These are phyloP conservation scores for Xylariaceae sp. DNA, from an alignment of 2,329 filamentous ascomycete species.

Conservation along the genomic window DNA sequence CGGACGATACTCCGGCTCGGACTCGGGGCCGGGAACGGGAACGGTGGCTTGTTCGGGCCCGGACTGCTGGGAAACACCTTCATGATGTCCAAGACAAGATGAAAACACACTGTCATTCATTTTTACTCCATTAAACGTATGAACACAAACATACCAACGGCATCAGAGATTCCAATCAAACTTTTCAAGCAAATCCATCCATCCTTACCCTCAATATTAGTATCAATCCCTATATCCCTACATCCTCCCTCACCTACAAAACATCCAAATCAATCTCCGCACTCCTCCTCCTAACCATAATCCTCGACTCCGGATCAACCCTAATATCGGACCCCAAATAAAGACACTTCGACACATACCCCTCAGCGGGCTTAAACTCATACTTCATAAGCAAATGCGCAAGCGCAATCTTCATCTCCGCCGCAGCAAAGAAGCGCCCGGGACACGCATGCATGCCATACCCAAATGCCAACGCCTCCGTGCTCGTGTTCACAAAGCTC, in stretches of 20 bases:
- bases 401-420: constrained; percentile 33
- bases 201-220: no score
- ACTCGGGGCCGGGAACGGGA: no score
- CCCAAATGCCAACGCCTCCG: constrained; percentile 32
- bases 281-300: constrained; percentile 20
- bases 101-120: no score
- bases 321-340: constrained; percentile 7
- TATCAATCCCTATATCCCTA: no score
- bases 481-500: constrained; percentile 29
- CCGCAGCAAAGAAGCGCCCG: constrained; percentile 31
- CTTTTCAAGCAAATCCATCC: no score
- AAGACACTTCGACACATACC: background rate
- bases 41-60: background rate
- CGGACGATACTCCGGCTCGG: no score
- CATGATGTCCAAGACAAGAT: no score
- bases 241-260: background rate
- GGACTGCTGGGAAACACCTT: background rate
- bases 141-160: no score
- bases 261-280: constrained; percentile 20
- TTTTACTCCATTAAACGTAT: no score
- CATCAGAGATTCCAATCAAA: no score
- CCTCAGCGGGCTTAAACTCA: constrained; percentile 19
- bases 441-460: constrained; percentile 34
- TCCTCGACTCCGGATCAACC: constrained; percentile 13
- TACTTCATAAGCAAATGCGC: constrained; percentile 25